phyloP scores from a whole-genome alignment of 2,329 filamentous ascomycete genomes.

The Botrytis paeoniae region DNA sequence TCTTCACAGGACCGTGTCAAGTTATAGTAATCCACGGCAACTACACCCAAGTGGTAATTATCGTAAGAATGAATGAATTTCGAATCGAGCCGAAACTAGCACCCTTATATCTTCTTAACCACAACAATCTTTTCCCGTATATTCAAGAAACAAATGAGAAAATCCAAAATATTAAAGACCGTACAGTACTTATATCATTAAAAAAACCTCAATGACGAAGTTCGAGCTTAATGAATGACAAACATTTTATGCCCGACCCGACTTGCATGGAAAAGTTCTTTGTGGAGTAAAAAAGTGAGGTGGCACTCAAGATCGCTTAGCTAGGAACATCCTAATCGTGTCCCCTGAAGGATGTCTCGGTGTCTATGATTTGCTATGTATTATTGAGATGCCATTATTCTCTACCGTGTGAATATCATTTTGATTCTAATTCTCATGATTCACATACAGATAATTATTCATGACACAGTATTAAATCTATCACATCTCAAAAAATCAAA shows the following conservation, averaged over 20 bases:
- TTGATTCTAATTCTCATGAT: not conserved
- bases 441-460: not conserved
- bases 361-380: not conserved
- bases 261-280: not conserved
- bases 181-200: not conserved
- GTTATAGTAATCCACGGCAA: not conserved
- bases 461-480: not conserved
- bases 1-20: not conserved
- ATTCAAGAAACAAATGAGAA: not conserved
- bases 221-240: not conserved
- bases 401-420: not conserved
- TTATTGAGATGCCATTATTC: not conserved
- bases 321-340: not conserved
- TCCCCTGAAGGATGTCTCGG: not conserved
- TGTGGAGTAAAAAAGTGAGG: slow-evolving; percentile 1
- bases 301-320: slow-evolving; percentile 6
- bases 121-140: not conserved
- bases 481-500: not conserved
- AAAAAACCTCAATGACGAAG: not conserved
- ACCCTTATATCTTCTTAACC: not conserved
- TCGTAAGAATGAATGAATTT: not conserved
- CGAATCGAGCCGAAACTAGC: not conserved
- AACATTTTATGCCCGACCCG: not conserved
- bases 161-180: not conserved
- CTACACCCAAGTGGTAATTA: not conserved